Percentiles rank a stretch among this genome's conserved stretches.
Evolutionary conservation across 352 stramenopile species (phyloP).

Genomic region (Detonula confervacea): DNA sequence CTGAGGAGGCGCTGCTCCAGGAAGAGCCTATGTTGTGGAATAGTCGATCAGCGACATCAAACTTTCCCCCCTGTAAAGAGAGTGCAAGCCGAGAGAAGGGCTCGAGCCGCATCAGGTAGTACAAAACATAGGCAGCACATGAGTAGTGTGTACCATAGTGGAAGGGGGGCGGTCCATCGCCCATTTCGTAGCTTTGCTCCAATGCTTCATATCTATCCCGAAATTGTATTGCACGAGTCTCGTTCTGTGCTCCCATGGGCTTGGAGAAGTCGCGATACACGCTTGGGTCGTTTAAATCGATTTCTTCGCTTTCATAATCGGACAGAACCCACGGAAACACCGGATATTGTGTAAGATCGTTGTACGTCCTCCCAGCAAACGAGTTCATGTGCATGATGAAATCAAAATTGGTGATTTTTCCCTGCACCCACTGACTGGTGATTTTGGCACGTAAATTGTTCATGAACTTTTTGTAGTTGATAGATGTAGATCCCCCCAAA

Average conservation of each 20-base stretch:
- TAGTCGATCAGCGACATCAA: conserved; percentile 95
- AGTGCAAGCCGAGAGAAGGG: conserved; percentile 95
- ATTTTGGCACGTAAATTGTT: conserved; percentile 86
- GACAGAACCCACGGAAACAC: conserved; percentile 98
- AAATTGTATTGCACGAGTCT: conserved; percentile 90
- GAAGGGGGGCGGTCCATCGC: conserved; percentile 91
- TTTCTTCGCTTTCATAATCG: conserved; percentile 94
- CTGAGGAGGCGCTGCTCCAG: conserved; percentile 92
- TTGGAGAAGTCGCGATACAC: conserved; percentile 97
- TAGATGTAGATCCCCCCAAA: conserved; percentile 58
- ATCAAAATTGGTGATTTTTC: conserved; percentile 93
- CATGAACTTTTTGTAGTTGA: conserved; percentile 88
- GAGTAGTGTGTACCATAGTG: conserved; percentile 99
- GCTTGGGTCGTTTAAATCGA: conserved; percentile 93
- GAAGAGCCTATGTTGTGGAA: conserved; percentile 94
- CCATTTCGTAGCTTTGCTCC: conserved; percentile 89
- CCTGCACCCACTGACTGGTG: conserved; percentile 88
- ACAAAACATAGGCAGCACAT: conserved; percentile 94
- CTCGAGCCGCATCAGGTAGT: conserved; percentile 98
- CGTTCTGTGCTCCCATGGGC: conserved; percentile 96
- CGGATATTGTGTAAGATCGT: conserved; percentile 95
- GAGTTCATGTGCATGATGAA: conserved; percentile 98
- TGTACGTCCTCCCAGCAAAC: conserved; percentile 91
- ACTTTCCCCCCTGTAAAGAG: conserved; percentile 94
- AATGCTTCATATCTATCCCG: conserved; percentile 91